Evolutionary conservation across 208 protist genomes (phyloP), one percentile per base, ranked within the genome.

Genomic region (Blechomonas ayalai): DNA sequence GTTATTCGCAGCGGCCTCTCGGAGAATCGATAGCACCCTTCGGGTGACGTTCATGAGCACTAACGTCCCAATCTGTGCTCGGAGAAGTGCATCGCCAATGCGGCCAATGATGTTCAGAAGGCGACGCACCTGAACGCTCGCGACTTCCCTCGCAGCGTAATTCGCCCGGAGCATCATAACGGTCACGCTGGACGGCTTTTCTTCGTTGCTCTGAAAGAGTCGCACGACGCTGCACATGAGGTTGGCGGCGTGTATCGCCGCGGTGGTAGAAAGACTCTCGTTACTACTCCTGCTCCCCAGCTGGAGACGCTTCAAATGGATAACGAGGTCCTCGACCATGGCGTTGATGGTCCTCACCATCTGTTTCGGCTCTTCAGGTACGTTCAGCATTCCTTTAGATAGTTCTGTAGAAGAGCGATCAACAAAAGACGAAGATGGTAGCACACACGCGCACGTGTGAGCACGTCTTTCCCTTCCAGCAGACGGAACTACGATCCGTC

Each of bases 1-100:
- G 41, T 51, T 77, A 23, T 58, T 59, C 20, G 61, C 62, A 5
- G 83, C 79, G 27, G 67, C 65, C 50, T 74, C 64, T 19, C 80
- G 79, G 35, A 92, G 56, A 22, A 88, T 82, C 1, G 79, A 76
- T 10, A 92, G 51, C n/a, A 92, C 70, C 12, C 83, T 72, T 0
- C 83, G 78, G 9, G 77, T 83, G n/a, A 89, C 76, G 49, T 92
- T 92, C 59, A 73, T 86, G 4, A 92, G 68, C 39, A 92, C 64
- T 13, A 92, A 62, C 37, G 68, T 79, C 25, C 52, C 47, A 44
- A 87, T 84, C 59, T 84, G 78, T 12, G 79, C 61, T 1, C 79
- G 83, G 20, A 87, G 49, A 18, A 87, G 43, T 8, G 60, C 55
- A 22, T 81, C 73, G 4, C 75, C 72, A 15, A 68, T 68, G 52